Evolutionary conservation across 2,329 filamentous ascomycete species (phyloP).

Genomic region (Arthrobotrys iridis): DNA sequence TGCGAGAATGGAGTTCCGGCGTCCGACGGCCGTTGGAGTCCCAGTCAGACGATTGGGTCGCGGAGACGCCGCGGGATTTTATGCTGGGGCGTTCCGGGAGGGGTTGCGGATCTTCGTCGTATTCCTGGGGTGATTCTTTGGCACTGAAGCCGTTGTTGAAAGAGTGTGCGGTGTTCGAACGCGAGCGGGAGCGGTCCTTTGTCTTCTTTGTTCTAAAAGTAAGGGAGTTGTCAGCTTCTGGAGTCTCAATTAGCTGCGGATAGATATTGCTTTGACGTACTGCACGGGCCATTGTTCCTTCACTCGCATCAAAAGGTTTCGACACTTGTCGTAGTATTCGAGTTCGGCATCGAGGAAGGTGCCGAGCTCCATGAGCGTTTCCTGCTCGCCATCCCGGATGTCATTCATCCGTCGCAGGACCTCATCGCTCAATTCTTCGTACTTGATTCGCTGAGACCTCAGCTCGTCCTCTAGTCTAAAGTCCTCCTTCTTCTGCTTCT

Average conservation of each 20-base stretch:
- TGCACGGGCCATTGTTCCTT: constrained; percentile 75
- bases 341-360: constrained; percentile 88
- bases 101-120: constrained; percentile 64
- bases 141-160: constrained; percentile 70
- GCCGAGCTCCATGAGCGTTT: constrained; percentile 81
- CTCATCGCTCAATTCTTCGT: constrained; percentile 93
- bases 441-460: constrained; percentile 89
- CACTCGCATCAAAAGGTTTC: constrained; percentile 78
- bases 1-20: constrained; percentile 37
- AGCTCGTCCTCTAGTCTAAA: constrained; percentile 93
- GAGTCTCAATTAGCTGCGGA: constrained; percentile 34
- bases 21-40: constrained; percentile 43
- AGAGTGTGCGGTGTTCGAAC: constrained; percentile 73
- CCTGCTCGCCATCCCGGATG: constrained; percentile 88
- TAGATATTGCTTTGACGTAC: constrained; percentile 62
- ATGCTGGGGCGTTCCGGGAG: constrained; percentile 66
- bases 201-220: constrained; percentile 57
- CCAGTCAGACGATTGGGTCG: constrained; percentile 59
- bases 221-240: constrained; percentile 35
- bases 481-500: constrained; percentile 93
- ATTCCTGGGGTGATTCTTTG: constrained; percentile 64
- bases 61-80: constrained; percentile 61
- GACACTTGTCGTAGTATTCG: constrained; percentile 88
- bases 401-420: constrained; percentile 93
- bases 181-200: constrained; percentile 64